These are phyloP conservation scores for Hymenoscyphus salicellus DNA, from an alignment of 2,329 filamentous ascomycete species.

Conservation along the genomic window DNA sequence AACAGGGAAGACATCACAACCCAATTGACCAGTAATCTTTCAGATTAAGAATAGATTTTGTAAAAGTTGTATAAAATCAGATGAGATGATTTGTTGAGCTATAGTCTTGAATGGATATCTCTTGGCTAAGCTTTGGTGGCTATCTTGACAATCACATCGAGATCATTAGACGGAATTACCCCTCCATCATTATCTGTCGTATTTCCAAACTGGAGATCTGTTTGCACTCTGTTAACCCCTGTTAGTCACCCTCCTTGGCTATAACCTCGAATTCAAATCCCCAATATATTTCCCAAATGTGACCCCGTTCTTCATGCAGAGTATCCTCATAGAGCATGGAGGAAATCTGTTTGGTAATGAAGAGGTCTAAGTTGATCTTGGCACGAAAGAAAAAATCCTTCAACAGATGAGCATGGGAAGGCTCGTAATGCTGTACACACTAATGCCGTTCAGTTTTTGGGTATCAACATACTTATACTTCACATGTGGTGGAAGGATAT, in stretches of 20 bases:
- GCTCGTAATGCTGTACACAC: constrained; percentile 50
- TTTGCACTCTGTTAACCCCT: neutral
- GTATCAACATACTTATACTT: constrained; percentile 12
- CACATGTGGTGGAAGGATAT: constrained; percentile 10
- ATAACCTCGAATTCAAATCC: constrained; percentile 5
- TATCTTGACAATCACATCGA: too few species aligned
- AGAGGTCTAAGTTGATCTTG: constrained; percentile 44
- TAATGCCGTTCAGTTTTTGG: constrained; percentile 40
- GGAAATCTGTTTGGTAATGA: constrained; percentile 66
- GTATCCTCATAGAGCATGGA: constrained; percentile 46
- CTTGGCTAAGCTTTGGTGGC: too few species aligned
- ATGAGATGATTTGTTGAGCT: too few species aligned
- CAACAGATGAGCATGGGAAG: constrained; percentile 44
- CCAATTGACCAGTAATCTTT: too few species aligned
- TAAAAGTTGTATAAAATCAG: constrained; percentile 2
- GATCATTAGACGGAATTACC: too few species aligned
- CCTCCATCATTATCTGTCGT: too few species aligned
- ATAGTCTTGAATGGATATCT: too few species aligned
- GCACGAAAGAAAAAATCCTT: constrained; percentile 50
- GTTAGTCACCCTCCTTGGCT: too few species aligned
- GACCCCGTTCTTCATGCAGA: constrained; percentile 62
- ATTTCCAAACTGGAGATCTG: neutral
- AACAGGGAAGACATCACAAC: too few species aligned
- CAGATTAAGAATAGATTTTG: too few species aligned
- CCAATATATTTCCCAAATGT: constrained; percentile 43